Conservation (phyloP, 1,284 basidiomycete genomes). For the Takashimella koratensis region DNA sequence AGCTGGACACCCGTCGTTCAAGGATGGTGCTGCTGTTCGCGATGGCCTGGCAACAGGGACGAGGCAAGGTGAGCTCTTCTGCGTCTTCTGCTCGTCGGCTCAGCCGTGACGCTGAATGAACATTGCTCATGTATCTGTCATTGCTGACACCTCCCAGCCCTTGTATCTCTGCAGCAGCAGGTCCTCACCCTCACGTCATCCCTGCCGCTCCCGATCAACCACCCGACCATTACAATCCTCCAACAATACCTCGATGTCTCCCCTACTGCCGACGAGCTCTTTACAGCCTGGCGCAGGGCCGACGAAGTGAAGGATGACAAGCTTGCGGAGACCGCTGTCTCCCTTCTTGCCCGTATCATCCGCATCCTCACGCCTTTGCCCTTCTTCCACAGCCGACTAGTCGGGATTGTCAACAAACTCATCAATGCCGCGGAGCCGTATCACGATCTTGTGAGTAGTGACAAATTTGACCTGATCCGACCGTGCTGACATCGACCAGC, state of each 20-base stretch:
- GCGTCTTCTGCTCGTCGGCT: neutral
- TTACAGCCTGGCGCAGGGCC: conserved; percentile 44
- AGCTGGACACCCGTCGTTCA: conserved; percentile 33
- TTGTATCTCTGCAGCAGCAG: conserved; percentile 48
- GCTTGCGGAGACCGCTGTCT: conserved; percentile 34
- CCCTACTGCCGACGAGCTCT: conserved; percentile 46
- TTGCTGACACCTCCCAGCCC: conserved; percentile 26
- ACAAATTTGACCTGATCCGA: neutral
- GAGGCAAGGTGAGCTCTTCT: conserved; percentile 37
- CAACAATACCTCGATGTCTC: conserved; percentile 49
- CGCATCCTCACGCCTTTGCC: conserved; percentile 43
- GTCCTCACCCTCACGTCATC: conserved; percentile 41
- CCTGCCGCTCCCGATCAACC: conserved; percentile 41
- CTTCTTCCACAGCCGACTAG: conserved; percentile 45
- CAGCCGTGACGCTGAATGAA: neutral
- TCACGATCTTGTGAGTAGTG: conserved; percentile 29
- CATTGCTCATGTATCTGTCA: neutral
- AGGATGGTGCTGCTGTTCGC: conserved; percentile 39
- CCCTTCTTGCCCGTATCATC: conserved; percentile 41
- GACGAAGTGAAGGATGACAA: conserved; percentile 43
- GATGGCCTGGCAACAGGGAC: conserved; percentile 38
- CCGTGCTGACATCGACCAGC: conserved; percentile 25
- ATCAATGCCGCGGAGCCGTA: conserved; percentile 37
- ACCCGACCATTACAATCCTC: conserved; percentile 45
- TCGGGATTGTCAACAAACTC: conserved; percentile 43